Evolutionary conservation across 208 protist genomes (phyloP).

Genomic region (Trypanosoma cruzi): DNA sequence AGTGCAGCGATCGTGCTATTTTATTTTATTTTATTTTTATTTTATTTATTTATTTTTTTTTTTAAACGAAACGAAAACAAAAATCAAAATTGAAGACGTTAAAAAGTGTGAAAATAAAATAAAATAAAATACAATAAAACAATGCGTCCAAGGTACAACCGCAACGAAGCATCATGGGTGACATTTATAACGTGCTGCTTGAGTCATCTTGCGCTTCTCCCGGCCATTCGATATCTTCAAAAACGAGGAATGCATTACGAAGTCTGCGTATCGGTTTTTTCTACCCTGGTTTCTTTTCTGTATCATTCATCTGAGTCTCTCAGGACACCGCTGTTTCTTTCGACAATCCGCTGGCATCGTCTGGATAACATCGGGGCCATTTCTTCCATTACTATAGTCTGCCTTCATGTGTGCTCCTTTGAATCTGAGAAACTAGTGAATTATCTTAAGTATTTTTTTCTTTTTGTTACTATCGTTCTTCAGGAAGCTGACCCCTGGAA

Average conservation of each 20-base stretch:
- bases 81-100: background rate
- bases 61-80: background rate
- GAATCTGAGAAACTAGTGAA: constrained; percentile 13
- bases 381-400: constrained; percentile 22
- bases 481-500: constrained; percentile 40
- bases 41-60: constrained; percentile 1
- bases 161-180: background rate
- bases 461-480: constrained; percentile 29
- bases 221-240: constrained; percentile 31
- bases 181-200: constrained; percentile 60
- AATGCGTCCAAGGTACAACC: background rate
- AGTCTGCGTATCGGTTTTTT: constrained; percentile 29
- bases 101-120: background rate
- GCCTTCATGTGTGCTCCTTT: constrained; percentile 28
- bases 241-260: constrained; percentile 35
- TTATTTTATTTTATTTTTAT: too few species aligned
- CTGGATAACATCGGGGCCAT: constrained; percentile 40
- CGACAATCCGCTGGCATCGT: constrained; percentile 33
- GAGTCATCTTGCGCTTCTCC: constrained; percentile 52
- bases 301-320: constrained; percentile 36
- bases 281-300: constrained; percentile 27
- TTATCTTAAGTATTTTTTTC: constrained; percentile 30
- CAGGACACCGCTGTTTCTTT: constrained; percentile 26
- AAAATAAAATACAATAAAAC: background rate
- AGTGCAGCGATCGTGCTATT: background rate